Conservation (phyloP, 108 stramenopile species). For the Skeletonema grethae region DNA sequence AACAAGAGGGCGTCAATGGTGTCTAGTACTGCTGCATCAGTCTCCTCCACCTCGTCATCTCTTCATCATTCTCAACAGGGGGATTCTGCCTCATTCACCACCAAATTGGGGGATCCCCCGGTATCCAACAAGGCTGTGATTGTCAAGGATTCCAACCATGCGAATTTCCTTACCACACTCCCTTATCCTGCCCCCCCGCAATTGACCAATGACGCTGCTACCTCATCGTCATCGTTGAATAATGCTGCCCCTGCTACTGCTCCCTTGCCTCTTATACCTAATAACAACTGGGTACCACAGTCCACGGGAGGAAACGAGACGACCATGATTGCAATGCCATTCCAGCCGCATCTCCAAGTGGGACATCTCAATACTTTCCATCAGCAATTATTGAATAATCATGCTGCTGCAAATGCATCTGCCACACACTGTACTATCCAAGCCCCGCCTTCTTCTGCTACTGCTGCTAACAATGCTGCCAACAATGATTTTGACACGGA, state of each 20-base stretch:
- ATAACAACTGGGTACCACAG: not conserved
- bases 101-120: not conserved
- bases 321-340: not conserved
- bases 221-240: not conserved
- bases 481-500: not conserved
- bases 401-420: not conserved
- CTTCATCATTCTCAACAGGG: not conserved
- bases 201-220: not conserved
- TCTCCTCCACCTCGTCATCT: not conserved
- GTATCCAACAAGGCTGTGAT: not conserved
- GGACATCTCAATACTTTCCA: not conserved
- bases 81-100: not conserved
- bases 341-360: not conserved
- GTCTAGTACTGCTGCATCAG: not conserved
- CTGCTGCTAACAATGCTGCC: not conserved
- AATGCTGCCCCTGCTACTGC: not conserved
- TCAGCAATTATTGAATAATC: not conserved
- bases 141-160: constrained; percentile 6
- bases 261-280: not conserved
- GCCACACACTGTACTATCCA: not conserved
- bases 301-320: not conserved
- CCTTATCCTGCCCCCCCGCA: constrained; percentile 2
- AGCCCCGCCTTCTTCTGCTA: not conserved
- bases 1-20: not conserved
- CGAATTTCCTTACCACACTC: not conserved